Percentiles rank a stretch among this genome's conserved stretches.
phyloP scores from a whole-genome alignment of 257 asterid species.

The Petunia secreta region DNA sequence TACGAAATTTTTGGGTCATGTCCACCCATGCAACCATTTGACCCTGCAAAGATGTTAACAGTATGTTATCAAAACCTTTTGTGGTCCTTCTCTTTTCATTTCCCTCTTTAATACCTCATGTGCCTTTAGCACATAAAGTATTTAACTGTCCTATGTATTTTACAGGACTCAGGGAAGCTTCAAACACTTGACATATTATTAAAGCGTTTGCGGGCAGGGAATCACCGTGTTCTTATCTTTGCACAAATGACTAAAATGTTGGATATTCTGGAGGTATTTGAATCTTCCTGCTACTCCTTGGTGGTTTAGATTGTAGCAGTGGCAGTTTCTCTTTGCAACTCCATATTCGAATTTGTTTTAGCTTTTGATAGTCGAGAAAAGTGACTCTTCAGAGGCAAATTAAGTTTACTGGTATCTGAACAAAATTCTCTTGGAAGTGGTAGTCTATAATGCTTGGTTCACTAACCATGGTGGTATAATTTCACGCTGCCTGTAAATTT shows the following conservation, averaged over 20 bases:
- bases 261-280: slow-evolving; percentile 85
- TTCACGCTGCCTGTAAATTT: not conserved
- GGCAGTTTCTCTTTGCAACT: slow-evolving; percentile 10
- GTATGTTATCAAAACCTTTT: slow-evolving; percentile 42
- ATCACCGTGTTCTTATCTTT: slow-evolving; percentile 92
- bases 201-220: slow-evolving; percentile 84
- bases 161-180: slow-evolving; percentile 98
- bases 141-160: slow-evolving; percentile 33
- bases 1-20: slow-evolving; percentile 88
- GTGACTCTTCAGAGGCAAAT: not conserved
- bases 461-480: slow-evolving; percentile 3
- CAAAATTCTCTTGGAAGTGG: slow-evolving; percentile 12
- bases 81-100: slow-evolving; percentile 5
- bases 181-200: slow-evolving; percentile 88
- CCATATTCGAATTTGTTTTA: not conserved
- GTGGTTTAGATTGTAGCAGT: not conserved
- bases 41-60: slow-evolving; percentile 98
- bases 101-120: slow-evolving; percentile 9
- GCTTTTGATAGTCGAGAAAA: slow-evolving; percentile 7
- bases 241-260: slow-evolving; percentile 99
- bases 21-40: slow-evolving; percentile 99
- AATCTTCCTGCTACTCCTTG: slow-evolving; percentile 24
- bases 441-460: slow-evolving; percentile 4
- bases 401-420: not conserved
- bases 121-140: slow-evolving; percentile 25